Conservation (phyloP, 352 stramenopile genomes). For the Phytophthora syringae region DNA sequence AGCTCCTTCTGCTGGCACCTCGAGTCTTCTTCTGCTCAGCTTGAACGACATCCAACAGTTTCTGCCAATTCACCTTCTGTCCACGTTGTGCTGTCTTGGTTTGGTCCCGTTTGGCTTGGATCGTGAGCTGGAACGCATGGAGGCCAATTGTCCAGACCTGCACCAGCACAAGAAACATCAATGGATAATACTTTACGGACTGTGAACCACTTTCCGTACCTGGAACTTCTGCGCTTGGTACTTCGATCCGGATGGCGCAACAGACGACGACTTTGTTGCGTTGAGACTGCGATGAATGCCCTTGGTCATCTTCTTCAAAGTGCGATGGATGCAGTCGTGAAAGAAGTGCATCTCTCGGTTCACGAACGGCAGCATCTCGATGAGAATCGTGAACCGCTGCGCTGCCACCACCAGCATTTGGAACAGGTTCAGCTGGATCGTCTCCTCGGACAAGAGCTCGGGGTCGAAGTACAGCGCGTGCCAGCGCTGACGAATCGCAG, state of each 20-base stretch:
- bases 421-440: constrained; percentile 66
- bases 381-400: constrained; percentile 56
- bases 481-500: constrained; percentile 71
- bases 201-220: constrained; percentile 15
- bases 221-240: constrained; percentile 31
- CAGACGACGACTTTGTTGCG: not conserved
- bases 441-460: constrained; percentile 41
- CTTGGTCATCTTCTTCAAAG: constrained; percentile 58
- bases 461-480: constrained; percentile 73
- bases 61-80: constrained; percentile 24
- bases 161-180: not conserved
- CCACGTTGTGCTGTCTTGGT: constrained; percentile 9
- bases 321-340: constrained; percentile 27
- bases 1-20: not conserved
- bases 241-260: not conserved
- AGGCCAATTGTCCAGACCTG: constrained; percentile 59
- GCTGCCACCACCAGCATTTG: constrained; percentile 60
- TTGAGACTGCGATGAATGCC: constrained; percentile 51
- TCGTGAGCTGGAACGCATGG: constrained; percentile 42
- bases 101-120: constrained; percentile 31
- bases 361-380: constrained; percentile 64
- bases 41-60: constrained; percentile 24
- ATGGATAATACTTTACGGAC: not conserved
- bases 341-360: constrained; percentile 56
- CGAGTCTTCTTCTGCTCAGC: constrained; percentile 16